These are phyloP conservation scores for Penicillium verhagenii DNA, from an alignment of 495 filamentous ascomycete species.

Conservation along the genomic window DNA sequence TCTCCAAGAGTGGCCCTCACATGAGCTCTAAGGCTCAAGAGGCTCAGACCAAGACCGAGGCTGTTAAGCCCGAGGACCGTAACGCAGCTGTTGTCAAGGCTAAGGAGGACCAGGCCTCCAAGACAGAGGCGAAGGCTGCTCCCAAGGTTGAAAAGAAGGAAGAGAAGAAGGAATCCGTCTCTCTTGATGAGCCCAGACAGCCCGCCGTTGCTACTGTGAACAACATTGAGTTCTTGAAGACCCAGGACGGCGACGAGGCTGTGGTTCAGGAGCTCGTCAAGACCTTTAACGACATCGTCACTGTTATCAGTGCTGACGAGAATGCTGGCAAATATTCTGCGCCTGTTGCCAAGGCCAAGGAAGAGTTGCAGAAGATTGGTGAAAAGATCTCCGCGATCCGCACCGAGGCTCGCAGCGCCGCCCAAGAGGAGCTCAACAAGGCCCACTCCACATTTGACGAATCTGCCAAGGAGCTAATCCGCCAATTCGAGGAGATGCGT, in stretches of 20 bases:
- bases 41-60: conserved; percentile 32
- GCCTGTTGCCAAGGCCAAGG: conserved; percentile 79
- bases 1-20: conserved; percentile 46
- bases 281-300: conserved; percentile 93
- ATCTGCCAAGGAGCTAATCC: conserved; percentile 74
- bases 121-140: conserved; percentile 30
- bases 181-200: conserved; percentile 33
- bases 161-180: conserved; percentile 29
- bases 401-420: conserved; percentile 59
- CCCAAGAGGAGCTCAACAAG: conserved; percentile 70
- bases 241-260: conserved; percentile 74
- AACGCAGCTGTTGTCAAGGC: conserved; percentile 38
- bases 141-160: conserved; percentile 35
- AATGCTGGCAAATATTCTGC: conserved; percentile 69
- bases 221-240: conserved; percentile 70
- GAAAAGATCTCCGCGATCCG: conserved; percentile 72
- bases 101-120: conserved; percentile 43
- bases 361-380: conserved; percentile 73
- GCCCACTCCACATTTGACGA: conserved; percentile 75
- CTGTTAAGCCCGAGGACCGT: conserved; percentile 36
- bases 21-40: conserved; percentile 43
- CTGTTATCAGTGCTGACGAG: conserved; percentile 79
- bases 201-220: conserved; percentile 46
- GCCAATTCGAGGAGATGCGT: conserved; percentile 69
- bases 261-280: conserved; percentile 91